Base-by-base conservation (phyloP, 371 early-diverging fungal genomes). In the Mortierella sp. region DNA sequence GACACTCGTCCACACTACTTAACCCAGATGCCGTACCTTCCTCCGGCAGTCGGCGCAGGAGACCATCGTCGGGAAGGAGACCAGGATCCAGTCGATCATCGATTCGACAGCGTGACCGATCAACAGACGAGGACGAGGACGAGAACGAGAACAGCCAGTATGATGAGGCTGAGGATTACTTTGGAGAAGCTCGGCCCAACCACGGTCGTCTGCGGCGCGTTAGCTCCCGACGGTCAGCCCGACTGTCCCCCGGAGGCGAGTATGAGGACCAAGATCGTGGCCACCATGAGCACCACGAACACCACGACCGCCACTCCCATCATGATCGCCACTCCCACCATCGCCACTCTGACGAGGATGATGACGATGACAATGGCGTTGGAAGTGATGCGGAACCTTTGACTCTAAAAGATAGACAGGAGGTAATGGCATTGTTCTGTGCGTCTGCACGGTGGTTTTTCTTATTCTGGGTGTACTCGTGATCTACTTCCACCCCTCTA, bases 381-480 rank as follows among this genome's bases (percentile, higher is more conserved):
- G 79, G 72, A 46, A 67, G 70, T 21, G 85, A 87, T 12, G 71
- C 70, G 49, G 89, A 89, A 42, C 78, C 70, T 66, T 78, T 85
- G 80, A 90, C 89, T 1, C 78, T 91, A n/a, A 90, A 90, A 49
- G 90, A 90, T 57, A 72, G 87, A 52, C 90, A 90, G 66, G 90
- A 90, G 58, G 88, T 86, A 81, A 56, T 24, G 12, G 44, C 12
- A 17, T 28, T 19, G 14, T 54, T 19, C 41, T 41, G 28, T 23
- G 39, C 28, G 23, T 11, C 21, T 44, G 44, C 43, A 19, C 37
- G 14, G 37, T 34, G 1, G 37, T 34, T 34, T 34, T 34, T 34
- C 11, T 34, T 34, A 34, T 34, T 34, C 11, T 34, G 34, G n/a
- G 5, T 34, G 11, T 34, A 7, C 11, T 34, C 7, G 34, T 34